Conservation (phyloP, 257 asterid species). For the Scutellaria barbata region DNA sequence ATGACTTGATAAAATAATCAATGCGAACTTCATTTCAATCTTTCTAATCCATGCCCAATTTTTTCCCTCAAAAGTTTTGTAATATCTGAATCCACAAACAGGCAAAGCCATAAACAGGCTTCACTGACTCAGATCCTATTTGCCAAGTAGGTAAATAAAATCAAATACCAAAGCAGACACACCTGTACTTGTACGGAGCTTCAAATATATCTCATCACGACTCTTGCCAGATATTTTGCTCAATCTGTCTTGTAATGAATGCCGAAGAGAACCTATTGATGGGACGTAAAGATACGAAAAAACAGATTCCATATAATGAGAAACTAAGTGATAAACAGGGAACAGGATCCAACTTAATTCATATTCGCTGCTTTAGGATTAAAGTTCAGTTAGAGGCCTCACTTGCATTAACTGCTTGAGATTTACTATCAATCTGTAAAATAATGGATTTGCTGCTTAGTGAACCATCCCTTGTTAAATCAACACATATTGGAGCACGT, state of each 20-base stretch:
- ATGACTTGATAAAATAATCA: slow-evolving; percentile 19
- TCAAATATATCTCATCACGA: slow-evolving; percentile 88
- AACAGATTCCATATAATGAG: slow-evolving; percentile 31
- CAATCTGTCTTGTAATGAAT: slow-evolving; percentile 87
- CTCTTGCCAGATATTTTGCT: slow-evolving; percentile 88
- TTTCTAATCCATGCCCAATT: slow-evolving; percentile 6
- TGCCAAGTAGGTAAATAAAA: slow-evolving; percentile 8
- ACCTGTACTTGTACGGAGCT: slow-evolving; percentile 98
- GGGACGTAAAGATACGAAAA: slow-evolving; percentile 32
- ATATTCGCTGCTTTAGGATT: slow-evolving; percentile 12
- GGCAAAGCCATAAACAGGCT: slow-evolving; percentile 17
- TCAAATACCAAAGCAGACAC: slow-evolving; percentile 33
- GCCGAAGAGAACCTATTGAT: slow-evolving; percentile 87
- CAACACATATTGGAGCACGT: slow-evolving; percentile 96
- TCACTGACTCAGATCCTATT: neutral
- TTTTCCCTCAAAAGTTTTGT: neutral
- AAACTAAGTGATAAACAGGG: slow-evolving; percentile 19
- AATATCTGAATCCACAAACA: neutral
- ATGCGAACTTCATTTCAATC: slow-evolving; percentile 2
- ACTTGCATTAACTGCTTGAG: slow-evolving; percentile 91
- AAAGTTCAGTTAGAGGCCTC: slow-evolving; percentile 43
- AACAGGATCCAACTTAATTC: slow-evolving; percentile 10
- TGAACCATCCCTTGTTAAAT: slow-evolving; percentile 77
- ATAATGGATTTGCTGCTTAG: slow-evolving; percentile 84
- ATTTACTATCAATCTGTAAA: slow-evolving; percentile 93